phyloP scores from a whole-genome alignment of 225 moss, liverwort and hornwort genomes.

The Straminergon stramineum region DNA sequence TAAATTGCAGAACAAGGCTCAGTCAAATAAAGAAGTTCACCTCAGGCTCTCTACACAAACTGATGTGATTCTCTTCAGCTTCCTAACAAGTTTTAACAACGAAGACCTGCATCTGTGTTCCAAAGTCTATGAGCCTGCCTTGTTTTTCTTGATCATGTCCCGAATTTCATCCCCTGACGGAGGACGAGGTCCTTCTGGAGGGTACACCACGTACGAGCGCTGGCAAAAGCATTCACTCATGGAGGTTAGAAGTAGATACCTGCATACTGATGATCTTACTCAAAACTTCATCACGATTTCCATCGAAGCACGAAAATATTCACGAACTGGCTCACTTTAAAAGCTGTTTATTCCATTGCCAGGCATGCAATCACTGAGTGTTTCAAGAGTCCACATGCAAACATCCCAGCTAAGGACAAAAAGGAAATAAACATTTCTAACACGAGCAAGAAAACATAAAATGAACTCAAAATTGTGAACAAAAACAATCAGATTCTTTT shows the following conservation, averaged over 20 bases:
- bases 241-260: neutral
- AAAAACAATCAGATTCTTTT: neutral
- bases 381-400: neutral
- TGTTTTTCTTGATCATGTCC: slow-evolving; percentile 68
- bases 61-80: neutral
- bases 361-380: neutral
- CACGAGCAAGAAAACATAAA: neutral
- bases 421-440: neutral
- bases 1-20: neutral
- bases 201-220: slow-evolving; percentile 88
- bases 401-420: neutral
- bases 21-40: neutral
- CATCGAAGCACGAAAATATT: neutral
- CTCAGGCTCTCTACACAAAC: neutral
- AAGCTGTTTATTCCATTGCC: neutral
- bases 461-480: neutral
- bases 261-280: neutral
- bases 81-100: neutral
- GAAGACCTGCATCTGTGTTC: neutral
- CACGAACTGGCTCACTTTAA: neutral
- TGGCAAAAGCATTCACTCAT: slow-evolving; percentile 10
- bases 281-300: neutral
- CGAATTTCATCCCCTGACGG: slow-evolving; percentile 78
- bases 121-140: slow-evolving; percentile 7
- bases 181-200: slow-evolving; percentile 82